These are phyloP conservation scores for Elsinoe ampelina DNA, from an alignment of 2,329 filamentous ascomycete genomes.

Conservation along the genomic window DNA sequence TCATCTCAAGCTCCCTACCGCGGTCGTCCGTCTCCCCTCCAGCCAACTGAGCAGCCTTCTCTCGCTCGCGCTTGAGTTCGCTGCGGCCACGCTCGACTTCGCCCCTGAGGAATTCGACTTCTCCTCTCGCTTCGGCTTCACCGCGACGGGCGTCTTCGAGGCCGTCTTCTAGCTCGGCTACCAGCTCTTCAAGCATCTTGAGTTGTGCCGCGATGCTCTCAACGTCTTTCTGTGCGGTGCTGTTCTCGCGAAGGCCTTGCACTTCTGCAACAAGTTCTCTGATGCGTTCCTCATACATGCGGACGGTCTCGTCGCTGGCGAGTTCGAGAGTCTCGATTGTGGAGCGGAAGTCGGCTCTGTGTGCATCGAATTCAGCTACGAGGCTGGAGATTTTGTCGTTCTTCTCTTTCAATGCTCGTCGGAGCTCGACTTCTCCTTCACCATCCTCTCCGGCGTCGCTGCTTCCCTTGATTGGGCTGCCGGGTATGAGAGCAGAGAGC, in stretches of 20 bases:
- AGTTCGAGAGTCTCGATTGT: constrained; percentile 95
- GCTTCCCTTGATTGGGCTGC: constrained; percentile 27
- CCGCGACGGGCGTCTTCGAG: constrained; percentile 88
- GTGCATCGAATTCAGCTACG: constrained; percentile 87
- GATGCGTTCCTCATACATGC: constrained; percentile 90
- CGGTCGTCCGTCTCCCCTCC: constrained; percentile 34
- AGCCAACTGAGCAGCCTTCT: constrained; percentile 60
- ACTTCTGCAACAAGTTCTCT: constrained; percentile 77
- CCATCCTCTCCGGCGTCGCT: constrained; percentile 40
- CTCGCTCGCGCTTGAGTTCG: constrained; percentile 78
- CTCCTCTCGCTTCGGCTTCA: constrained; percentile 88
- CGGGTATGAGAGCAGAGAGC: constrained; percentile 61
- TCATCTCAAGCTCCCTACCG: constrained; percentile 65
- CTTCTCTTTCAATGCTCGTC: constrained; percentile 80
- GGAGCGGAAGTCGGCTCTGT: constrained; percentile 89
- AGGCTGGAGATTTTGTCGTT: constrained; percentile 93
- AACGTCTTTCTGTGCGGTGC: constrained; percentile 78
- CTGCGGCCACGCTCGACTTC: constrained; percentile 87
- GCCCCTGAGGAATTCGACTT: constrained; percentile 89
- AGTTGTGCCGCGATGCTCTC: constrained; percentile 83
- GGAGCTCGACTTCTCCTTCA: constrained; percentile 65
- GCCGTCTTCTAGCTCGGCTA: constrained; percentile 93
- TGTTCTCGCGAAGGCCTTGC: constrained; percentile 60
- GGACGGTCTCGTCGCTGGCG: constrained; percentile 88
- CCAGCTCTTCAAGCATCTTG: constrained; percentile 90